Base-by-base conservation (phyloP, 2,329 filamentous ascomycete species). In the Verticillium tricorpus region DNA sequence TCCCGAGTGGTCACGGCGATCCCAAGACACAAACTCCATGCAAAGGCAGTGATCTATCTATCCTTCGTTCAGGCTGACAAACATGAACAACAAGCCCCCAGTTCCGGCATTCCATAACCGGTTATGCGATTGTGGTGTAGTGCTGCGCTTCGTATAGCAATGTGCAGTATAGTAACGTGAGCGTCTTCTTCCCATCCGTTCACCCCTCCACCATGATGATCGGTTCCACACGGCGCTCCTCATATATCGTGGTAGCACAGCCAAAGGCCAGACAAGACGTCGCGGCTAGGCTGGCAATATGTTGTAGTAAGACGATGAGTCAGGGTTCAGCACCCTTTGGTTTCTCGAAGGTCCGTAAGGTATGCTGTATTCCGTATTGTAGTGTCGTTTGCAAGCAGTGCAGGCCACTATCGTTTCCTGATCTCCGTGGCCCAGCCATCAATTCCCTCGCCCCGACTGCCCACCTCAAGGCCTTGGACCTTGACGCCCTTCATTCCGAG, bases 361-460 rank as follows among this genome's bases (percentile, higher is more conserved):
- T 11, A 19, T 22, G 45, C n/a, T 22, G 45, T 52, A 6, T 52
- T 14, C 45, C 19, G 34, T 35, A 35, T 19, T 22, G n/a, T 52
- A 8, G 22, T 52, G 45, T 52, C 19, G 45, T 52, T 28, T 9
- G 45, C 19, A 52, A 22, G 45, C 19, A 37, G 32, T 32, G n/a
- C 65, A 59, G 61, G 61, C 60, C 63, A 68, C 76, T 80, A 93
- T 79, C 90, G 85, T 79, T 89, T 90, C 81, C 95, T 94, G 70
- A 96, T 85, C 79, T 98, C 94, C 50, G 82, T 88, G 9, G 92
- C 88, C 94, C 94, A 98, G 3, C 94, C 94, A 61, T 97, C 92
- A 71, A 98, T 98, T 0, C 92, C 93, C 62, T 97, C 94, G 1
- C 94, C 94, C 62, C 87, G 88, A 66, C 89, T 92, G 7, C 93